phyloP scores from a whole-genome alignment of 2,329 filamentous ascomycete species.

The Colletotrichum limetticola region DNA sequence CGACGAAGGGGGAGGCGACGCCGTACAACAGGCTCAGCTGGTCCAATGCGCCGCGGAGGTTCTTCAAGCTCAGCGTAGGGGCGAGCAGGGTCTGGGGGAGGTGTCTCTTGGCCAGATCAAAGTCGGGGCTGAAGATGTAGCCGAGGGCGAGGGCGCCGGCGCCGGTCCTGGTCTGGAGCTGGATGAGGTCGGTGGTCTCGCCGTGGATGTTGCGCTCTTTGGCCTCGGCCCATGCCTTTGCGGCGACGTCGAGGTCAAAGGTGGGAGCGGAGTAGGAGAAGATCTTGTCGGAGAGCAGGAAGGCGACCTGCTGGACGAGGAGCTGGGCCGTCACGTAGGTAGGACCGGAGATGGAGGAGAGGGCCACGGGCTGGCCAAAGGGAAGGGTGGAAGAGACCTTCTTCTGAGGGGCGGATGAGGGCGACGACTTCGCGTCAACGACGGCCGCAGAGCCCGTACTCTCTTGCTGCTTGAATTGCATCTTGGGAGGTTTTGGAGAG shows the following conservation, averaged over 20 bases:
- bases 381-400: slow-evolving; percentile 64
- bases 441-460: slow-evolving; percentile 47
- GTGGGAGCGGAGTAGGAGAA: slow-evolving; percentile 96
- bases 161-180: slow-evolving; percentile 87
- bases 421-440: slow-evolving; percentile 43
- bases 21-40: slow-evolving; percentile 92
- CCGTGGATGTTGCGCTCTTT: slow-evolving; percentile 84
- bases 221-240: slow-evolving; percentile 78
- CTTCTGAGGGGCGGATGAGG: slow-evolving; percentile 46
- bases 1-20: slow-evolving; percentile 91
- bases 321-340: slow-evolving; percentile 94
- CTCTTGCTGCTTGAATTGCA: slow-evolving; percentile 50
- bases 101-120: slow-evolving; percentile 89
- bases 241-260: slow-evolving; percentile 88
- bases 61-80: slow-evolving; percentile 82
- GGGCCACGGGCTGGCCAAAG: slow-evolving; percentile 65
- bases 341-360: slow-evolving; percentile 79
- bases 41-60: slow-evolving; percentile 85
- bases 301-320: slow-evolving; percentile 95
- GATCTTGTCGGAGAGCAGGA: slow-evolving; percentile 94
- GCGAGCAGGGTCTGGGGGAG: slow-evolving; percentile 92
- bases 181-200: slow-evolving; percentile 79
- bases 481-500: slow-evolving; percentile 8
- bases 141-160: slow-evolving; percentile 92
- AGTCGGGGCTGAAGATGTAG: slow-evolving; percentile 98